Evolutionary conservation across 371 early-diverging fungal species (phyloP).

Genomic region (Mortierella sp.): DNA sequence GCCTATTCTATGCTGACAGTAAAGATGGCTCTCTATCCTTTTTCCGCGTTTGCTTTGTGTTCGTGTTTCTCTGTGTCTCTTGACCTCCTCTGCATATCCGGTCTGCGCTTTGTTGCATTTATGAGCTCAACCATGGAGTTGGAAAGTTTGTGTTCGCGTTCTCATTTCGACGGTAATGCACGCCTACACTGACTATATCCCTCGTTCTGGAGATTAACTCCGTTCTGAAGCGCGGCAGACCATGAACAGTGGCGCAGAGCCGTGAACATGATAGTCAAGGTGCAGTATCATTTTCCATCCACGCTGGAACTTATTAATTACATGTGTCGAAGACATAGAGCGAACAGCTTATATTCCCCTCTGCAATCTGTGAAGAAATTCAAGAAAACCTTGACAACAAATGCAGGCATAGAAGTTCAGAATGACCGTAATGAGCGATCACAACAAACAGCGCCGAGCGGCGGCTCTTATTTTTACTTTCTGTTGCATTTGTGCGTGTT

Average conservation of each 20-base stretch:
- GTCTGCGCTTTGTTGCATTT: no score
- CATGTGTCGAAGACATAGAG: no score
- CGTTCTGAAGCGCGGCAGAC: no score
- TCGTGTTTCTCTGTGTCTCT: neutral
- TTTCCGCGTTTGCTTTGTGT: conserved; percentile 4
- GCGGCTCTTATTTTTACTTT: neutral
- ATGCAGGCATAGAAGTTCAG: neutral
- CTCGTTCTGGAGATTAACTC: no score
- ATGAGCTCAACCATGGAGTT: neutral
- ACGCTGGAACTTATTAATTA: no score
- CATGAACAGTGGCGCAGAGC: no score
- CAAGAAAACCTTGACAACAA: neutral
- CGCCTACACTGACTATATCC: no score
- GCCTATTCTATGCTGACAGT: neutral
- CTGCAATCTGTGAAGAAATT: no score
- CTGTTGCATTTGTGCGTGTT: no score
- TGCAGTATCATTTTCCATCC: no score
- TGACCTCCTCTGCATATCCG: neutral
- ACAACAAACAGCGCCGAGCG: neutral
- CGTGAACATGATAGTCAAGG: no score
- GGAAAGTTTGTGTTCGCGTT: conserved; percentile 1
- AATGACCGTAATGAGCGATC: neutral
- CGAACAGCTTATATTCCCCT: no score
- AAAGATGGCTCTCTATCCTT: neutral
- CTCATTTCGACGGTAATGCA: neutral